A percentile compares a stretch with the other conserved stretches of the same genome.
These are phyloP conservation scores for Colletotrichum nymphaeae DNA, from an alignment of 2,329 filamentous ascomycete genomes.

Conservation along the genomic window DNA sequence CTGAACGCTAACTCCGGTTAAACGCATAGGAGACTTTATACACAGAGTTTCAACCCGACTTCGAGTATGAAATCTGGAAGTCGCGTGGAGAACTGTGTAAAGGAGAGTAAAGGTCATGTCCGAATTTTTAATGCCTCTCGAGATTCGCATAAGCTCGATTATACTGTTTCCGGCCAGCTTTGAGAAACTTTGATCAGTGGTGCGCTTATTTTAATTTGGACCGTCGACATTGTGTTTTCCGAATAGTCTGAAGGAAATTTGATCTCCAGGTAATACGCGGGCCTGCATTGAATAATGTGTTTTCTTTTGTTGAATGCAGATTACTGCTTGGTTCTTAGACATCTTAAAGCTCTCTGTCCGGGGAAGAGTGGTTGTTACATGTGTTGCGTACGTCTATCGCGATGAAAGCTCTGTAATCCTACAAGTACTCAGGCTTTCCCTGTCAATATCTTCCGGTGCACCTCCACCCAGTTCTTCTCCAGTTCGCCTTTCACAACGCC, in stretches of 20 bases:
- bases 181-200: no score
- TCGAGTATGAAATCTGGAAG: constrained; percentile 47
- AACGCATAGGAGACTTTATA: constrained; percentile 44
- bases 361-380: background rate
- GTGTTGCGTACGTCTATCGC: background rate
- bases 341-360: background rate
- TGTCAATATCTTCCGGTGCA: constrained; percentile 59
- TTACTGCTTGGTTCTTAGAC: no score
- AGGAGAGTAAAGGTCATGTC: background rate
- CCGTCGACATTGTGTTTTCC: no score
- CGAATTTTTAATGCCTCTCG: background rate
- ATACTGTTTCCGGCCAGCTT: no score
- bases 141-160: no score
- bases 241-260: no score
- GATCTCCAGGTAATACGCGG: no score
- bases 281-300: no score
- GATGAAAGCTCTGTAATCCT: background rate
- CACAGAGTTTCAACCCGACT: constrained; percentile 49
- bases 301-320: no score
- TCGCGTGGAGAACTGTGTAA: constrained; percentile 39
- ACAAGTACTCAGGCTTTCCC: background rate
- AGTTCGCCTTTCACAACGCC: constrained; percentile 61
- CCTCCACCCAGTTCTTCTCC: constrained; percentile 60
- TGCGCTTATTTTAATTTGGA: no score
- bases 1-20: background rate